These are phyloP conservation scores for Gossypium anomalum DNA, from an alignment of 345 rosid species.

Conservation along the genomic window DNA sequence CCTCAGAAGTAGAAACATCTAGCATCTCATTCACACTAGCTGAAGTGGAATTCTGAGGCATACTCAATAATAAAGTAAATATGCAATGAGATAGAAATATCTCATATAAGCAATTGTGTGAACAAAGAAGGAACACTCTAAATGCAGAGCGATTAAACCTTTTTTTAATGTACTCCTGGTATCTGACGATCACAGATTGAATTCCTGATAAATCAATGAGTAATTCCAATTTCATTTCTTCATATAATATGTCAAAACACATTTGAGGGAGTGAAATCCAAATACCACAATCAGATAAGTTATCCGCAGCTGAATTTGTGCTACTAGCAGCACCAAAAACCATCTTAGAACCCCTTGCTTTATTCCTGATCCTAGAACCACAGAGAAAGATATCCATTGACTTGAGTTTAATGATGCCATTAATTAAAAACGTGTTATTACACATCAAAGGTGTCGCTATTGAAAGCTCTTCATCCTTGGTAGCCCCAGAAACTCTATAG, in stretches of 20 bases:
- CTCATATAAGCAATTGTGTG: slow-evolving; percentile 57
- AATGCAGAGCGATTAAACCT: slow-evolving; percentile 36
- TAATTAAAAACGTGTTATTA: slow-evolving; percentile 33
- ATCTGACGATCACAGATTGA: slow-evolving; percentile 47
- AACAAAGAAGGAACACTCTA: slow-evolving; percentile 33
- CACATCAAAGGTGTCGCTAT: slow-evolving; percentile 30
- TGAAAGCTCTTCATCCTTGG: slow-evolving; percentile 28
- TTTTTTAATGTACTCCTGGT: slow-evolving; percentile 39
- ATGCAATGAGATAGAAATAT: slow-evolving; percentile 53
- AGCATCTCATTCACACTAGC: slow-evolving; percentile 25
- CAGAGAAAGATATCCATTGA: slow-evolving; percentile 59
- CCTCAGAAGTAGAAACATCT: slow-evolving; percentile 25
- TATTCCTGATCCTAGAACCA: slow-evolving; percentile 36
- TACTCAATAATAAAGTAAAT: slow-evolving; percentile 42
- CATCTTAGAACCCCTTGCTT: slow-evolving; percentile 27
- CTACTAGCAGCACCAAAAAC: slow-evolving; percentile 30
- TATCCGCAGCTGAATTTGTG: slow-evolving; percentile 26
- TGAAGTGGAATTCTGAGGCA: slow-evolving; percentile 30
- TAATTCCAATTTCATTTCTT: slow-evolving; percentile 47
- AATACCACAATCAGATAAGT: slow-evolving; percentile 42
- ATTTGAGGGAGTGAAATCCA: slow-evolving; percentile 52
- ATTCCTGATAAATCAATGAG: slow-evolving; percentile 39
- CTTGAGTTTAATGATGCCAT: slow-evolving; percentile 46
- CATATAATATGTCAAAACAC: slow-evolving; percentile 41
- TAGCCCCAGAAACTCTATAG: slow-evolving; percentile 33